Percentiles rank a stretch among this genome's conserved stretches.
These are phyloP conservation scores for Neurospora hispaniola DNA, from an alignment of 495 filamentous ascomycete genomes.

Conservation along the genomic window DNA sequence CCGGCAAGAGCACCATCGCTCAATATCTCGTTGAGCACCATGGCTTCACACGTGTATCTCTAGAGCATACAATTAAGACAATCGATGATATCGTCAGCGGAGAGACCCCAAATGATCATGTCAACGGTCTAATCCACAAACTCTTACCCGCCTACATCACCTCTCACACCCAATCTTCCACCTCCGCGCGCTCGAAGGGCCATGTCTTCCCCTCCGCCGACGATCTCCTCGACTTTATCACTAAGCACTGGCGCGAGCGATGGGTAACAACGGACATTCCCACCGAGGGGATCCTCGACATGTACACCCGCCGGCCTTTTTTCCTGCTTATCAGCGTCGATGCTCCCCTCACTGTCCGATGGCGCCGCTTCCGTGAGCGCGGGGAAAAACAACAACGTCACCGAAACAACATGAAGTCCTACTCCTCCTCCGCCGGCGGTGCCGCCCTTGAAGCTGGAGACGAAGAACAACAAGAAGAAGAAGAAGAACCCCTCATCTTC, in stretches of 20 bases:
- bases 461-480: not conserved
- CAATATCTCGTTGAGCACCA: constrained; percentile 69
- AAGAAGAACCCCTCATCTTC: constrained; percentile 39
- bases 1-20: constrained; percentile 80
- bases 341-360: constrained; percentile 73
- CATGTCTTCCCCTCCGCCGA: constrained; percentile 47
- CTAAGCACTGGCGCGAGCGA: constrained; percentile 65
- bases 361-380: constrained; percentile 51
- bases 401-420: constrained; percentile 61
- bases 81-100: constrained; percentile 1
- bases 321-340: constrained; percentile 90
- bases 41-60: constrained; percentile 53
- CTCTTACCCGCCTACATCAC: not conserved
- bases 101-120: not conserved
- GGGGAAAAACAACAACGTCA: constrained; percentile 25
- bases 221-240: constrained; percentile 70
- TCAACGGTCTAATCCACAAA: not conserved
- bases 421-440: constrained; percentile 56
- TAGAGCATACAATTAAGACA: constrained; percentile 17
- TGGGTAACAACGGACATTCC: constrained; percentile 81
- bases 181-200: constrained; percentile 9
- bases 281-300: constrained; percentile 55
- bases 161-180: constrained; percentile 1
- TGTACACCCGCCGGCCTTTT: constrained; percentile 69
- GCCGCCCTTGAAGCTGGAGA: constrained; percentile 37